Base-by-base conservation (phyloP, 345 rosid genomes). In the Laguncularia racemosa region DNA sequence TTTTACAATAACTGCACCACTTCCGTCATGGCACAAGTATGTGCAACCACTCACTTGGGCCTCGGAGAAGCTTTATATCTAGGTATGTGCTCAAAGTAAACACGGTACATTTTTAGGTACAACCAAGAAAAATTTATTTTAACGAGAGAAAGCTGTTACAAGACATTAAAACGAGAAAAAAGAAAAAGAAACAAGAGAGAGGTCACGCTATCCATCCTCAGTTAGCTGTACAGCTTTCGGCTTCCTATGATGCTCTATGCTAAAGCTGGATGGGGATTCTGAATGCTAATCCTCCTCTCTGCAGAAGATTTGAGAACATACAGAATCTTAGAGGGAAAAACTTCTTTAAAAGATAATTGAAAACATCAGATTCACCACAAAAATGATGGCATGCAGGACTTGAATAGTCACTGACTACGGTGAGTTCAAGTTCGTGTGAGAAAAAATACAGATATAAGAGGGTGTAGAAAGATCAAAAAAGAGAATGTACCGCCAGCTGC, bases 401-500 rank as follows among this genome's bases (percentile, higher is more conserved):
- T 1, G 7, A 9, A 33, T 6, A 7, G 40, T 4, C 40, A 7
- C 10, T 33, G 40, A 33, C 4, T 33, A 33, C 7, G 18, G 15
- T 3, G 10, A 56, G 12, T 56, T 43, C n/a, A 46, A 44, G 26
- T 45, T 28, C 47, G 3, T 18, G 2, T 11, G 12, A 20, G 48
- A 26, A 58, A 18, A 13, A 58, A 20, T 12, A 47, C 19, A 26
- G 3, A 46, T 12, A 62, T 50, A 21, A 46, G 28, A n/a, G 28
- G 28, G 28, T 17, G 21, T 11, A 64, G 20, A 23, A 11, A 15
- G 44, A 20, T 2, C 14, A 21, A 14, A 56, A 56, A 50, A 58
- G 58, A 43, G 52, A 38, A 44, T 26, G 26, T 82, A 91, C 98
- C 98, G 70, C 98, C 98, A 40, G 98, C 95, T 14, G 92, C 89